A percentile compares a stretch with the other conserved stretches of the same genome.
These are phyloP conservation scores for Xylaria sp. DNA, from an alignment of 2,329 filamentous ascomycete species.

Conservation along the genomic window DNA sequence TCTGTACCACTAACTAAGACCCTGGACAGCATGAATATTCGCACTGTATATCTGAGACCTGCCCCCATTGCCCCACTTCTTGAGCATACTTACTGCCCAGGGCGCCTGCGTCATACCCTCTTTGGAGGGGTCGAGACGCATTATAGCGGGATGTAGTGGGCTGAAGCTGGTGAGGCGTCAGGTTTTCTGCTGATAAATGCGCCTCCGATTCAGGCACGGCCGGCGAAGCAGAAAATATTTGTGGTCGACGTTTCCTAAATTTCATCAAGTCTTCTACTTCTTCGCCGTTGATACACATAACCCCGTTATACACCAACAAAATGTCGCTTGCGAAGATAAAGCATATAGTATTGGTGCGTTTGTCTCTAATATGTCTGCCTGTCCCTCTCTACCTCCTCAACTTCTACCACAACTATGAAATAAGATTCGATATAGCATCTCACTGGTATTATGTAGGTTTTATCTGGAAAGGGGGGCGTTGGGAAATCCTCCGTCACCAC, in stretches of 20 bases:
- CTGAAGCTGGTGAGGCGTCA: slow-evolving; percentile 18
- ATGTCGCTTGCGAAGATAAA: slow-evolving; percentile 79
- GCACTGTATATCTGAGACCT: neutral
- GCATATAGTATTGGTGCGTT: slow-evolving; percentile 77
- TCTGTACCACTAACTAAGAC: neutral
- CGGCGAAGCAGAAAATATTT: slow-evolving; percentile 12
- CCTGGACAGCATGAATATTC: neutral
- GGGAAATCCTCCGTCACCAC: slow-evolving; percentile 98
- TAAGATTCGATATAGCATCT: slow-evolving; percentile 16
- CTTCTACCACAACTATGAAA: slow-evolving; percentile 32
- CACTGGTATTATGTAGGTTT: slow-evolving; percentile 60
- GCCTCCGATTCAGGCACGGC: slow-evolving; percentile 33
- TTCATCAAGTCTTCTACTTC: neutral
- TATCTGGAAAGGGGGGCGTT: slow-evolving; percentile 97
- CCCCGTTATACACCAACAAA: slow-evolving; percentile 31
- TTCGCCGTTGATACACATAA: neutral
- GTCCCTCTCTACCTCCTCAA: neutral
- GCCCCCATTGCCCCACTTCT: neutral
- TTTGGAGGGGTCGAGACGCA: slow-evolving; percentile 31
- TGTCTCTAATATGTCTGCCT: neutral
- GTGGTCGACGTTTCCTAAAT: neutral
- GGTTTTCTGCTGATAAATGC: slow-evolving; percentile 41
- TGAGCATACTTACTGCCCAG: slow-evolving; percentile 3
- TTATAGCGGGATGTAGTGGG: slow-evolving; percentile 11
- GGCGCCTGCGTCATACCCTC: slow-evolving; percentile 28